Conservation (phyloP, 208 protist species). For the Crithidia acanthocephali region DNA sequence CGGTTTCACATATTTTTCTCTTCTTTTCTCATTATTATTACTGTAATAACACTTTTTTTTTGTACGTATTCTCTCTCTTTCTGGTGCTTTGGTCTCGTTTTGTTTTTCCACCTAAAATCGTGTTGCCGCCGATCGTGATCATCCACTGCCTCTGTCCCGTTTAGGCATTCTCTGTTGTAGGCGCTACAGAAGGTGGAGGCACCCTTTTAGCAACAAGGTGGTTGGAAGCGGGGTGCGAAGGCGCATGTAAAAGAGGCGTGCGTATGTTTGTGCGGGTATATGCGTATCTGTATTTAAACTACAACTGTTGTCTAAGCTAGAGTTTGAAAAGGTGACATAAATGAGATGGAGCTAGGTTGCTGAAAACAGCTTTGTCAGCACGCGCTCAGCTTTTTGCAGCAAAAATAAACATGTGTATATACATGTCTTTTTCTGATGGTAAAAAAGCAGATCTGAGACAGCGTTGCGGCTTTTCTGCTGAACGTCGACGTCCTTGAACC, state of each 20-base stretch:
- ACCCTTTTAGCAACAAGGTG: not conserved
- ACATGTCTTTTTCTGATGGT: no score
- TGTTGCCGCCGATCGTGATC: no score
- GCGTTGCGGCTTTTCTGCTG: no score
- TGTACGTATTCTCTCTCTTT: slow-evolving; percentile 2
- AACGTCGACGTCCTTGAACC: no score
- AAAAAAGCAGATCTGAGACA: no score
- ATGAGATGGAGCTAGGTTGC: no score
- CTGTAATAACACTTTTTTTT: slow-evolving; percentile 23
- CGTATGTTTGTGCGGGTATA: not conserved
- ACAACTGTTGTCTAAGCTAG: not conserved
- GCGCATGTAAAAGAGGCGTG: slow-evolving; percentile 2
- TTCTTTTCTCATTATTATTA: slow-evolving; percentile 16
- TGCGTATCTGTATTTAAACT: slow-evolving; percentile 18
- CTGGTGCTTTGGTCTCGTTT: not conserved
- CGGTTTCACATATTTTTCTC: not conserved
- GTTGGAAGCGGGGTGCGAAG: not conserved
- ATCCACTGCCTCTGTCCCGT: no score
- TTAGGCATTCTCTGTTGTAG: not conserved
- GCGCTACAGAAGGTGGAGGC: not conserved
- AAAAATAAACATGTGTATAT: no score
- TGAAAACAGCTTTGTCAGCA: not conserved
- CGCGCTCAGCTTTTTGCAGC: no score
- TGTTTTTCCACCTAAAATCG: not conserved
- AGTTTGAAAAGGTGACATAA: not conserved